A percentile compares a stretch with the other conserved stretches of the same genome.
Evolutionary conservation across 2,329 filamentous ascomycete genomes (phyloP).

Genomic region (Nannizziopsis barbatae): DNA sequence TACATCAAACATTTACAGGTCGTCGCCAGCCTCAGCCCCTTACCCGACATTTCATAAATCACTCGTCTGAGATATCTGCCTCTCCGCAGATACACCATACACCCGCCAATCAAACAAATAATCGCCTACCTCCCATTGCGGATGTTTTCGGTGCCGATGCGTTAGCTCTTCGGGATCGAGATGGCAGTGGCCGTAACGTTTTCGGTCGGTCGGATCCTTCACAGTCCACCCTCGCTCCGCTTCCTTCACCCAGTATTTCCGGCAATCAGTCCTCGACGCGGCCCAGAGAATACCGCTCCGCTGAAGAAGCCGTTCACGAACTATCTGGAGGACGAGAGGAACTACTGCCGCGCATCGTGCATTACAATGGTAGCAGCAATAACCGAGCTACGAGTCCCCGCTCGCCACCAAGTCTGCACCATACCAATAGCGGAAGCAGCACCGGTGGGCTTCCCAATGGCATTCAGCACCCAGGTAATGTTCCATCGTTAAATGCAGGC

Average conservation of each 20-base stretch:
- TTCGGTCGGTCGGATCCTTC: slow-evolving; percentile 9
- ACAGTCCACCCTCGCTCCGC: slow-evolving; percentile 44
- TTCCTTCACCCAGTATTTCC: slow-evolving; percentile 70
- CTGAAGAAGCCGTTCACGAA: slow-evolving; percentile 87
- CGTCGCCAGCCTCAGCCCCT: slow-evolving; percentile 67
- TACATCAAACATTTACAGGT: slow-evolving; percentile 91
- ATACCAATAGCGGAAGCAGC: slow-evolving; percentile 25
- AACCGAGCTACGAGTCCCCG: slow-evolving; percentile 46
- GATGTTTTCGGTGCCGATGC: slow-evolving; percentile 81
- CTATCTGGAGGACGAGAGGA: slow-evolving; percentile 86
- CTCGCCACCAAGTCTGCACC: slow-evolving; percentile 19
- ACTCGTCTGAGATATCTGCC: slow-evolving; percentile 46
- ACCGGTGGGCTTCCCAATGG: slow-evolving; percentile 25
- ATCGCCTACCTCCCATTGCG: slow-evolving; percentile 82
- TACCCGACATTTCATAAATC: slow-evolving; percentile 62
- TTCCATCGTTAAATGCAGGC: slow-evolving; percentile 19
- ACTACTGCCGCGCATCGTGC: slow-evolving; percentile 80
- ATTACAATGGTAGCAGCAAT: slow-evolving; percentile 88
- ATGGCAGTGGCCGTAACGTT: slow-evolving; percentile 9
- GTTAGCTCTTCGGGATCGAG: slow-evolving; percentile 39
- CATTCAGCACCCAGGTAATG: slow-evolving; percentile 31
- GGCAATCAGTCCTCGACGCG: slow-evolving; percentile 43
- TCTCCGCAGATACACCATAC: slow-evolving; percentile 79
- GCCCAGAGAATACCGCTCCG: slow-evolving; percentile 80
- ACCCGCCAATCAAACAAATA: slow-evolving; percentile 76